Base-by-base conservation (phyloP, 257 asterid genomes). In the Voacanga thouarsii region DNA sequence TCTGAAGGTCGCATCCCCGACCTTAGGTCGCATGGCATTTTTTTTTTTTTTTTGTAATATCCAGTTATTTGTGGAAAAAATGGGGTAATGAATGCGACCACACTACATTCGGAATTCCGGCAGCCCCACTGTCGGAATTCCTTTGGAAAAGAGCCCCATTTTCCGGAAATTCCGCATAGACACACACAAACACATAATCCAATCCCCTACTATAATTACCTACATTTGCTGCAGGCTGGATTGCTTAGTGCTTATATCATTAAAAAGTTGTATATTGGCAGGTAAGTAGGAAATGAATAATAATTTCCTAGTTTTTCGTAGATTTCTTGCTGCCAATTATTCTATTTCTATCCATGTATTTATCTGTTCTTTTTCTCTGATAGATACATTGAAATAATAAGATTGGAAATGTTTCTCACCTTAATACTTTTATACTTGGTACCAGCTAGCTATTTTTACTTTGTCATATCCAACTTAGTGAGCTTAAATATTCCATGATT, bases 191-290 rank as follows among this genome's bases (percentile, higher is more conserved):
- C 37, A 33, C 2, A 2, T 30, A 64, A 30, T 37, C 47, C 24
- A 37, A 65, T 67, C 44, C 28, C 26, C 26, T 10, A 4, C 43
- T 23, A 1, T 30, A 16, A 11, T 0, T 50, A 8, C 19, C 30
- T 80, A 45, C 78, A 76, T 80, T 72, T 77, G 39, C 76, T 60
- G 65, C 87, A 87, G 90, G 59, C 84, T 23, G 90, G 90, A 70
- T 76, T 87, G 77, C 87, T 87, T 61, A 80, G 85, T 70, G 90
- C 90, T 55, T 84, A 78, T 66, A 55, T 87, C 59, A 84, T 87
- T 67, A 87, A 84, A 76, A 87, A 80, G 85, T 78, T 87, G 56
- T 87, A 87, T 60, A 80, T 87, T 49, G 87, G 88, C 67, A 82
- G 88, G 90, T 86, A 61, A 14, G 77, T 7, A 19, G 11, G 30